phyloP scores from a whole-genome alignment of 768 basidiomycete genomes.

The Bullera alba region DNA sequence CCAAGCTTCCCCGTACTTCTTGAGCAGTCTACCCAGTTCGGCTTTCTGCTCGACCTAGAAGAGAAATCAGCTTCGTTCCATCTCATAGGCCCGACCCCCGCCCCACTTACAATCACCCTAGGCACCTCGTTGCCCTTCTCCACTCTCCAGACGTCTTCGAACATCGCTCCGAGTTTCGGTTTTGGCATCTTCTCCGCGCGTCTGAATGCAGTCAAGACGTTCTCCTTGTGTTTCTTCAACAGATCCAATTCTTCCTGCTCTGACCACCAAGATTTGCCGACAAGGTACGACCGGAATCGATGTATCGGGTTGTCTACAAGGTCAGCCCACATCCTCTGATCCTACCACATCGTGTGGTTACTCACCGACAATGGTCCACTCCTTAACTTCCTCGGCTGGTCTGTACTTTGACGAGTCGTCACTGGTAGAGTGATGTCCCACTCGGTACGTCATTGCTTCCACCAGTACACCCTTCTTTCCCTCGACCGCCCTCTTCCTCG shows the following conservation, averaged over 20 bases:
- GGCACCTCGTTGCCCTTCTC: conserved; percentile 53
- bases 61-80: neutral
- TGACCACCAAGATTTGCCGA: conserved; percentile 78
- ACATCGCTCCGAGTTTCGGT: conserved; percentile 67
- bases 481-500: conserved; percentile 29
- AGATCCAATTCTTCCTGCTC: conserved; percentile 64
- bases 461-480: conserved; percentile 37
- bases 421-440: conserved; percentile 66
- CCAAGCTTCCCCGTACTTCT: conserved; percentile 80
- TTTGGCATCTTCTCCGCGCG: conserved; percentile 65
- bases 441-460: conserved; percentile 80
- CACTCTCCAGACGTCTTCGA: conserved; percentile 72
- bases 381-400: conserved; percentile 79
- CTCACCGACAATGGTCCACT: conserved; percentile 66
- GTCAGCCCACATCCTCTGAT: neutral
- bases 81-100: neutral
- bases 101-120: conserved; percentile 29
- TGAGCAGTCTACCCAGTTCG: conserved; percentile 65
- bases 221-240: conserved; percentile 60
- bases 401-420: conserved; percentile 95
- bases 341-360: neutral
- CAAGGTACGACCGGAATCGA: conserved; percentile 78
- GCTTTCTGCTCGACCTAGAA: conserved; percentile 71
- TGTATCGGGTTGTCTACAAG: conserved; percentile 67
- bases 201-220: conserved; percentile 72